Evolutionary conservation across 116 monocot species (phyloP).

Genomic region (Phalaenopsis hybrid): DNA sequence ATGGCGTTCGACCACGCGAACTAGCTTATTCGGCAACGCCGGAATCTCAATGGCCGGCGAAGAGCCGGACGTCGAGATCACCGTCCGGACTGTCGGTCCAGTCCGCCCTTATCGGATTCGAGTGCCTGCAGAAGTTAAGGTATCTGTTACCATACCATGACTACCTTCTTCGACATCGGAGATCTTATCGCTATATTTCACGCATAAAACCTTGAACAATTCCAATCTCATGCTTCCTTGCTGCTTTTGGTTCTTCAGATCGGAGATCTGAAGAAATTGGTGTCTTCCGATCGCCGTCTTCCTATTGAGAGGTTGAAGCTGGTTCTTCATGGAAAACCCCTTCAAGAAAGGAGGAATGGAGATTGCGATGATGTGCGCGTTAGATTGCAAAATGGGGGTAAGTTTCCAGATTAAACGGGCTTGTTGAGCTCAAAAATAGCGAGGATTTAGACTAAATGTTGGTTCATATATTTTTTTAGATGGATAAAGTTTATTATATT

Average conservation of each 20-base stretch:
- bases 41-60: slow-evolving; percentile 21
- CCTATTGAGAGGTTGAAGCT: slow-evolving; percentile 53
- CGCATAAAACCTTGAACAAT: background rate
- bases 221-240: background rate
- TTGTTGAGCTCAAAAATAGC: too few relatives aligned
- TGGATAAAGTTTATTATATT: too few relatives aligned
- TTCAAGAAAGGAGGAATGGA: slow-evolving; percentile 24
- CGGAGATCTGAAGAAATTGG: slow-evolving; percentile 36
- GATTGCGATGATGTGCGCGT: slow-evolving; percentile 22
- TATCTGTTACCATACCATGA: too few relatives aligned
- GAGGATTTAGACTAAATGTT: too few relatives aligned
- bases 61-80: slow-evolving; percentile 47
- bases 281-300: slow-evolving; percentile 35
- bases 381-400: slow-evolving; percentile 39
- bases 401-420: background rate
- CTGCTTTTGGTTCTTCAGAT: slow-evolving; percentile 17
- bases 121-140: too few relatives aligned
- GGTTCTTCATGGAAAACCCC: slow-evolving; percentile 42
- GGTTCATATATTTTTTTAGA: too few relatives aligned
- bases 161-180: too few relatives aligned
- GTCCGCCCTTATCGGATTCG: slow-evolving; percentile 18
- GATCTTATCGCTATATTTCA: too few relatives aligned
- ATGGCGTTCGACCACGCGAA: too few relatives aligned
- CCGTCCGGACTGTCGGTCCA: slow-evolving; percentile 55
- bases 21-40: background rate